Base-by-base conservation (phyloP, 208 protist genomes). In the Trichomonas vaginalis region DNA sequence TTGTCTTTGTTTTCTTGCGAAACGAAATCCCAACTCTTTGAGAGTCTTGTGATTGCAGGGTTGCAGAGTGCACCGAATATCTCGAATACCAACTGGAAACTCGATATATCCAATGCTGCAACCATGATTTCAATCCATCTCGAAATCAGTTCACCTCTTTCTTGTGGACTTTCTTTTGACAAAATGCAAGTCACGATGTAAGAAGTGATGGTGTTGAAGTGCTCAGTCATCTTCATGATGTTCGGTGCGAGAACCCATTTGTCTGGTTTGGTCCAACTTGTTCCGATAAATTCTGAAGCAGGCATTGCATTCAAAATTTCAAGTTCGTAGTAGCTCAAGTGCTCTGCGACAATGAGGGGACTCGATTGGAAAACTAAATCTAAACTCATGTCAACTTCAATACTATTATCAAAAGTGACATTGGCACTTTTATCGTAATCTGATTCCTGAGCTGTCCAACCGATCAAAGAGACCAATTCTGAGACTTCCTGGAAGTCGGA, bases 181-280 rank as follows among this genome's bases (percentile, higher is more conserved):
- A 92, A 8, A 10, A 92, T 51, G 23, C 40, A 92, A 0, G 0
- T n/a, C 14, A 92, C 86, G 15, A 92, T 92, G 40, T 45, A 92
- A n/a, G 32, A 23, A 9, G 86, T 48, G 1, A 92, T 47, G 2
- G 27, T 35, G 45, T 92, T 92, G 45, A 92, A 92, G 42, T 92
- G 86, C 46, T 92, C 86, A 23, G 32, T 92, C 40, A 92, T 51
- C n/a, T 92, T 92, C 45, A 51, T 92, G 86, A 92, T 92, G 45
- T 92, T 35, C 39, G 86, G 86, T 39, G 86, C 86, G 2, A 42
- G 17, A 0, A 32, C 46, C 86, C 86, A 92, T 51, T 92, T 92
- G 15, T 92, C 86, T 21, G 45, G 17, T 21, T 17, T 45, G 0
- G 86, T 51, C 86, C 86, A 92, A 9, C 86, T 45, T 17, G 40